Conservation (phyloP, 371 early-diverging fungal species). For the Mortierella sp. region DNA sequence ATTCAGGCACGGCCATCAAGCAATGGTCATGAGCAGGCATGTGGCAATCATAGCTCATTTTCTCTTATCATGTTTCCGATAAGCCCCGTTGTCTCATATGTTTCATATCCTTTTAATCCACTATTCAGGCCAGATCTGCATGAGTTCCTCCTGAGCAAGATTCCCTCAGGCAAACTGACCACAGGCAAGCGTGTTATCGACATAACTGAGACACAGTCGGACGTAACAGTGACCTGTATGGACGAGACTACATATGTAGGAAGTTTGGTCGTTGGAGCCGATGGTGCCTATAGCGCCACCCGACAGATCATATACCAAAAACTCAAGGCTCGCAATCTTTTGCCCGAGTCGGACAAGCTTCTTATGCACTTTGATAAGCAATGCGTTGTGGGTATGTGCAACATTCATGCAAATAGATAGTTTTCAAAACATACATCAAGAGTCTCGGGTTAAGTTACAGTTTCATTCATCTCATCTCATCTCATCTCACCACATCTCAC, state of each 20-base stretch:
- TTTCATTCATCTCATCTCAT: no score
- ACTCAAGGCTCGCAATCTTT: conserved; percentile 26
- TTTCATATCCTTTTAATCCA: neutral
- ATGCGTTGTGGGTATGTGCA: conserved; percentile 46
- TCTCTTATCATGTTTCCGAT: neutral
- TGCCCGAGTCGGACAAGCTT: conserved; percentile 42
- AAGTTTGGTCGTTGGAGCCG: conserved; percentile 46
- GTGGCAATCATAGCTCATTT: neutral
- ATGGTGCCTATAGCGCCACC: conserved; percentile 53
- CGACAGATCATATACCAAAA: conserved; percentile 48
- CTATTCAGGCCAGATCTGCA: conserved; percentile 37
- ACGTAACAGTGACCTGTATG: conserved; percentile 43
- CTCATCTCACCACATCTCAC: neutral
- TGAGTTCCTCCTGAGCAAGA: conserved; percentile 34
- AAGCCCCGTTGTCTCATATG: neutral
- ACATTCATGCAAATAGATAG: neutral
- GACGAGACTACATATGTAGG: conserved; percentile 50
- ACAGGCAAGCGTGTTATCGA: conserved; percentile 54
- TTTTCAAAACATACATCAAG: neutral
- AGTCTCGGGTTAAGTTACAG: neutral
- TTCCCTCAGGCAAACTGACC: conserved; percentile 45
- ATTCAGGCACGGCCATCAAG: conserved; percentile 40
- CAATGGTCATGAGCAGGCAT: conserved; percentile 56
- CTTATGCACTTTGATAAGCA: conserved; percentile 51
- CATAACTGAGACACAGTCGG: conserved; percentile 27